Evolutionary conservation across 2,329 filamentous ascomycete species (phyloP).

Genomic region (Paecilomyces variotii): DNA sequence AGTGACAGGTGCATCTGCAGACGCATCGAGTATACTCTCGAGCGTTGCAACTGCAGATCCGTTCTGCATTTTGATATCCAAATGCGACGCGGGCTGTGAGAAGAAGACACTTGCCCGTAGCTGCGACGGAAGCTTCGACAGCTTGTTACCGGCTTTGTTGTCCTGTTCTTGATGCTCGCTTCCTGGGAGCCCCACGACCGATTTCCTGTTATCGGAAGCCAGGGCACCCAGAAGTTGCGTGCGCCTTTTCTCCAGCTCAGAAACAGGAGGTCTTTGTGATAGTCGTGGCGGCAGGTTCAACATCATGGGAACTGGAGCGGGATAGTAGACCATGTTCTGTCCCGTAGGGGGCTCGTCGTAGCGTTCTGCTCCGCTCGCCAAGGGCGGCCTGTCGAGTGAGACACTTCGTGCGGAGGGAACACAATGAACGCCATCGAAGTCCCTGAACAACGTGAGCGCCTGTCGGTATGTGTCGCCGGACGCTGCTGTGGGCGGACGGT

Average conservation of each 20-base stretch:
- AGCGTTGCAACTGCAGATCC: slow-evolving; percentile 83
- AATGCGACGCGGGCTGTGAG: slow-evolving; percentile 54
- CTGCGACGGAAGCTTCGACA: slow-evolving; percentile 64
- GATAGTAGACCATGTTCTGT: slow-evolving; percentile 87
- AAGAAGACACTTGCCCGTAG: slow-evolving; percentile 89
- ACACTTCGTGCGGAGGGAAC: slow-evolving; percentile 25
- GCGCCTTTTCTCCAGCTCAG: slow-evolving; percentile 60
- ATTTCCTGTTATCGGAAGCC: slow-evolving; percentile 46
- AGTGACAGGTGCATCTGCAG: slow-evolving; percentile 75
- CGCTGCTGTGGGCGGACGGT: slow-evolving; percentile 31
- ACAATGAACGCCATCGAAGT: slow-evolving; percentile 45
- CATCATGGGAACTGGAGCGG: slow-evolving; percentile 87
- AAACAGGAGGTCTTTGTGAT: slow-evolving; percentile 61
- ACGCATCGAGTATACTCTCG: slow-evolving; percentile 86
- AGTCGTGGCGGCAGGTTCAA: slow-evolving; percentile 84
- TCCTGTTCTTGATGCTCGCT: slow-evolving; percentile 14
- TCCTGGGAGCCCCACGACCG: slow-evolving; percentile 39
- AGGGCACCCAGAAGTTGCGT: slow-evolving; percentile 65
- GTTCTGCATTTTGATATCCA: slow-evolving; percentile 54
- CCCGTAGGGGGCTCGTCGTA: slow-evolving; percentile 46
- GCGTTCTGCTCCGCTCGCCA: slow-evolving; percentile 29
- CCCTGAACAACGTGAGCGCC: slow-evolving; percentile 35
- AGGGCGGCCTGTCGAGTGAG: slow-evolving; percentile 31
- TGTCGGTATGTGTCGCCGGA: slow-evolving; percentile 42
- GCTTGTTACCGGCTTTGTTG: slow-evolving; percentile 13